Evolutionary conservation across 306 rosid species (phyloP).

Genomic region (Rubus parviflorus): DNA sequence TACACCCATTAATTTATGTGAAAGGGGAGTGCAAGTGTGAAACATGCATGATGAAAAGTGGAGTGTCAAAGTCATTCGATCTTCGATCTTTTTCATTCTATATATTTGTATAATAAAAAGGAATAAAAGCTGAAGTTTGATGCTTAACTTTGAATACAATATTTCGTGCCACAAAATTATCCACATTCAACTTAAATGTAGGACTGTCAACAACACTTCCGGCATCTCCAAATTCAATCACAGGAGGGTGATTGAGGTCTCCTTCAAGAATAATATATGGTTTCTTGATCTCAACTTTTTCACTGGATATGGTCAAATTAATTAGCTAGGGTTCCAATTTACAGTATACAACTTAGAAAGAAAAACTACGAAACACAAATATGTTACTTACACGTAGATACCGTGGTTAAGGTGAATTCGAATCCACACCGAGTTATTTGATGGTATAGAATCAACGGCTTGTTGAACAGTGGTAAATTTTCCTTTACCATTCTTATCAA

Average conservation of each 20-base stretch:
- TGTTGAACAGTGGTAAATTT: conserved; percentile 30
- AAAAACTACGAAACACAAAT: neutral
- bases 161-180: conserved; percentile 20
- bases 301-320: conserved; percentile 18
- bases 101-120: too few species aligned
- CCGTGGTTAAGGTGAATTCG: conserved; percentile 33
- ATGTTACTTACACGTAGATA: conserved; percentile 14
- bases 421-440: conserved; percentile 27
- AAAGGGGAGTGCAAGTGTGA: too few species aligned
- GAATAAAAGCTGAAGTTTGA: too few species aligned
- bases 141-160: neutral
- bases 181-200: conserved; percentile 4
- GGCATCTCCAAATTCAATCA: neutral
- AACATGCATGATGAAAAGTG: too few species aligned
- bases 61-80: too few species aligned
- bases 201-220: conserved; percentile 5
- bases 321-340: neutral
- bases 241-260: neutral
- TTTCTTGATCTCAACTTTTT: conserved; percentile 33
- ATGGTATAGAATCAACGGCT: conserved; percentile 37
- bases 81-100: too few species aligned
- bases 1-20: neutral
- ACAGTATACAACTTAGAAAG: neutral
- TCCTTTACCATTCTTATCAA: conserved; percentile 27
- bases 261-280: conserved; percentile 40